Evolutionary conservation across 306 rosid species (phyloP), one percentile per base, ranked within the genome.

Genomic region (Lablab purpureus): DNA sequence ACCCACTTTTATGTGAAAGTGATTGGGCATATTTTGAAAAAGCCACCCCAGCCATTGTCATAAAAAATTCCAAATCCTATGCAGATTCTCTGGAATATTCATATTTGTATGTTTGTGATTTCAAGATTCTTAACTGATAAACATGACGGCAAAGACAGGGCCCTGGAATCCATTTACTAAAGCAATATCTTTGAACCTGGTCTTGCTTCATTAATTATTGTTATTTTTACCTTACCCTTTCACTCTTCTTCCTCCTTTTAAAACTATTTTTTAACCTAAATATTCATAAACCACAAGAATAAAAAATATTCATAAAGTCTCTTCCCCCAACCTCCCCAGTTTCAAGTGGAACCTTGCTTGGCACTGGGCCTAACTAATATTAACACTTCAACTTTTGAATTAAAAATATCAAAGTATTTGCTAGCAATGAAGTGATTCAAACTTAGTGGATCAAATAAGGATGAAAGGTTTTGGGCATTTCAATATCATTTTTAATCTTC

Each of bases 51-150:
- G 25, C 36, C 47, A 71, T 71, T 50, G 40, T 7, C 56, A 49
- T 75, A 28, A 66, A 49, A 72, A 17, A 76, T 54, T 4, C 68
- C 41, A 67, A 73, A 83, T 56, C 77, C 43, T 78, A 56, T 15
- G 2, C 47, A 66, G 80, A 83, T 83, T 83, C 86, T 78, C 34
- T 34, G 19, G 41, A 58, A 78, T 79, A 73, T 73, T 73, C 86
- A 83, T 73, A 21, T 78, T 66, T 73, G 76, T 46, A 71, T 67
- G 80, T 83, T 32, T 43, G 43, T 73, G 27, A 46, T 83, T 78
- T 59, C 71, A 67, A 83, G 80, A 83, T 83, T 78, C 80, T 46
- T 66, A 56, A 64, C 14, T 28, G 67, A 83, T 83, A 78, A 73
- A 65, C 83, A 67, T 73, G 76, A 77, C 32, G 22, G 25, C 71